A percentile compares a stretch with the other conserved stretches of the same genome.
phyloP scores from a whole-genome alignment of 2,329 filamentous ascomycete genomes.

The Trichoderma pleuroti region DNA sequence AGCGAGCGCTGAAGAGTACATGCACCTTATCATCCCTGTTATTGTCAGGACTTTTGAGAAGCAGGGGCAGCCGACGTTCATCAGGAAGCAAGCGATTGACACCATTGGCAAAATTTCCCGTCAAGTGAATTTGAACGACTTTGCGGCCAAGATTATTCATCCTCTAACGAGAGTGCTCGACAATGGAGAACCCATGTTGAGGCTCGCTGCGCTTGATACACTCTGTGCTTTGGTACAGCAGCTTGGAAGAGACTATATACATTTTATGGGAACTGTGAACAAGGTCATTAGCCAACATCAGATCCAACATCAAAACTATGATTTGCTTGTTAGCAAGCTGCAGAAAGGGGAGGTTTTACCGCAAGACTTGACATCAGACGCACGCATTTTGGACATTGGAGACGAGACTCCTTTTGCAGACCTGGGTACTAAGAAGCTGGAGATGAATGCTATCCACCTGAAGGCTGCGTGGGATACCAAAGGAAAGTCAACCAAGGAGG shows the following conservation, averaged over 20 bases:
- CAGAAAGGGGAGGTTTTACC: slow-evolving; percentile 94
- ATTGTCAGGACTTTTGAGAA: slow-evolving; percentile 95
- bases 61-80: slow-evolving; percentile 70
- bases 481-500: slow-evolving; percentile 94
- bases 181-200: slow-evolving; percentile 67
- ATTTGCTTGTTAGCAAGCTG: slow-evolving; percentile 85
- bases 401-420: slow-evolving; percentile 82
- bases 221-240: slow-evolving; percentile 95
- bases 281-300: slow-evolving; percentile 77
- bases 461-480: slow-evolving; percentile 97
- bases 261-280: slow-evolving; percentile 91
- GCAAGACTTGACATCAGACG: slow-evolving; percentile 85
- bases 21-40: slow-evolving; percentile 96
- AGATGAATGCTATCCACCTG: slow-evolving; percentile 95
- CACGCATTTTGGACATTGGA: slow-evolving; percentile 70
- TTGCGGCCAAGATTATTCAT: slow-evolving; percentile 93
- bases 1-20: slow-evolving; percentile 93
- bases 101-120: slow-evolving; percentile 90
- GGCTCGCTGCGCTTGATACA: slow-evolving; percentile 84
- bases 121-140: slow-evolving; percentile 96
- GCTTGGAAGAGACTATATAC: slow-evolving; percentile 88
- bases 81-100: slow-evolving; percentile 87
- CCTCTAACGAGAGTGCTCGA: slow-evolving; percentile 80
- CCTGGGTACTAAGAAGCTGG: slow-evolving; percentile 85
- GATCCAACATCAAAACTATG: slow-evolving; percentile 86